phyloP scores from a whole-genome alignment of 129 eudicot genomes.

The Chrysanthemum lavandulifolium region DNA sequence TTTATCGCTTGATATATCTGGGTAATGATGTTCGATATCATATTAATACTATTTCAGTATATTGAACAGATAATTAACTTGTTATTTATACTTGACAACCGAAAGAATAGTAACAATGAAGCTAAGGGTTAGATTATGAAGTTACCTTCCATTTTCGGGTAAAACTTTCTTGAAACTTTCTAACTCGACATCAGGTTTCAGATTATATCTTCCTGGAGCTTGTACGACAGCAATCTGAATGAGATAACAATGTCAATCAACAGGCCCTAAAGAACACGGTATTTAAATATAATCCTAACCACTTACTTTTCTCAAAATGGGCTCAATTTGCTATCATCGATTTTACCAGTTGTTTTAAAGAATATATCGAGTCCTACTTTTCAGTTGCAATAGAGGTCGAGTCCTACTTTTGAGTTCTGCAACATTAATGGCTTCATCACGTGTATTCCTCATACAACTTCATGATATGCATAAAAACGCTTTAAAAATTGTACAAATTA shows the following conservation, averaged over 20 bases:
- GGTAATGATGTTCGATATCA: constrained; percentile 48
- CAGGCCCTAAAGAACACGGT: constrained; percentile 12
- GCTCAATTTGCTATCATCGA: constrained; percentile 79
- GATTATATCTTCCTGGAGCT: constrained; percentile 79
- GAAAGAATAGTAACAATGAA: neutral
- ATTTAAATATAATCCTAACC: neutral
- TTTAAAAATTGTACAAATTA: too few species aligned
- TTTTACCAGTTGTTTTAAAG: too few species aligned
- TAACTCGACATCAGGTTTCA: constrained; percentile 66
- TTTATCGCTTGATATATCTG: constrained; percentile 54
- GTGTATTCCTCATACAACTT: too few species aligned
- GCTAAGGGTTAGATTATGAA: neutral
- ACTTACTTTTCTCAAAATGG: constrained; percentile 74
- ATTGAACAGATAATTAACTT: constrained; percentile 1
- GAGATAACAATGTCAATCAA: constrained; percentile 23
- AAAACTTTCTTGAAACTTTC: constrained; percentile 52
- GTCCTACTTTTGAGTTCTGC: too few species aligned
- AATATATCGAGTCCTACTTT: too few species aligned
- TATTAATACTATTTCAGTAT: neutral
- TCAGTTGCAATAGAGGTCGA: too few species aligned
- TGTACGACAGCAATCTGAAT: constrained; percentile 75
- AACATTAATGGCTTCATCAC: too few species aligned
- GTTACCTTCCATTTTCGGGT: constrained; percentile 71
- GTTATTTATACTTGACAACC: constrained; percentile 6
- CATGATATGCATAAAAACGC: too few species aligned